phyloP scores from a whole-genome alignment of 2,329 filamentous ascomycete species.

The Dactylellina sp. region DNA sequence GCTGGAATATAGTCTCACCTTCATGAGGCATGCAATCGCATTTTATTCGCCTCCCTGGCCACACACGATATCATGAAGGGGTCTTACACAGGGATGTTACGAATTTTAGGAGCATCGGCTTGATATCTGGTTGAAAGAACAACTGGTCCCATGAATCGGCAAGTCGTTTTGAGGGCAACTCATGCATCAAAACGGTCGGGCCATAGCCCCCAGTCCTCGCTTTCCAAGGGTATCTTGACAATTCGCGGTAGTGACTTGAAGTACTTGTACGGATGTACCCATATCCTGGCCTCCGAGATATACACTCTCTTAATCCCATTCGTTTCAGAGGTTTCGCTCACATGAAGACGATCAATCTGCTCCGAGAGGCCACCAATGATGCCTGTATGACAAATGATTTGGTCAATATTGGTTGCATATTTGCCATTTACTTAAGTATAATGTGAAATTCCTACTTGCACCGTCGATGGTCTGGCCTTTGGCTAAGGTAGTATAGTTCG shows the following conservation, averaged over 20 bases:
- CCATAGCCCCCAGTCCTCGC: constrained; percentile 21
- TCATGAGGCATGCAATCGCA: not conserved
- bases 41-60: not conserved
- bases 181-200: constrained; percentile 41
- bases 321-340: constrained; percentile 32
- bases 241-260: constrained; percentile 36
- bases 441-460: constrained; percentile 16
- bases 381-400: constrained; percentile 11
- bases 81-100: constrained; percentile 59
- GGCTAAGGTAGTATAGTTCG: constrained; percentile 30
- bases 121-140: constrained; percentile 60
- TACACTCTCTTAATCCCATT: constrained; percentile 6
- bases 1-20: not conserved
- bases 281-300: constrained; percentile 38
- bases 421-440: too few species aligned
- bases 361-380: constrained; percentile 27
- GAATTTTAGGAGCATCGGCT: constrained; percentile 58
- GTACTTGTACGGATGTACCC: constrained; percentile 52
- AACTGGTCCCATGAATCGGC: constrained; percentile 51
- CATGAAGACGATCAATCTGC: constrained; percentile 28
- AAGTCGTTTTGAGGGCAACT: constrained; percentile 28
- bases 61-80: not conserved
- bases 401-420: constrained; percentile 16
- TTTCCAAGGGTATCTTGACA: constrained; percentile 35
- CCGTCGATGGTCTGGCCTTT: constrained; percentile 34